A percentile compares a stretch with the other conserved stretches of the same genome.
These are phyloP conservation scores for Euphrasia confusa DNA, from an alignment of 257 asterid genomes.

Conservation along the genomic window DNA sequence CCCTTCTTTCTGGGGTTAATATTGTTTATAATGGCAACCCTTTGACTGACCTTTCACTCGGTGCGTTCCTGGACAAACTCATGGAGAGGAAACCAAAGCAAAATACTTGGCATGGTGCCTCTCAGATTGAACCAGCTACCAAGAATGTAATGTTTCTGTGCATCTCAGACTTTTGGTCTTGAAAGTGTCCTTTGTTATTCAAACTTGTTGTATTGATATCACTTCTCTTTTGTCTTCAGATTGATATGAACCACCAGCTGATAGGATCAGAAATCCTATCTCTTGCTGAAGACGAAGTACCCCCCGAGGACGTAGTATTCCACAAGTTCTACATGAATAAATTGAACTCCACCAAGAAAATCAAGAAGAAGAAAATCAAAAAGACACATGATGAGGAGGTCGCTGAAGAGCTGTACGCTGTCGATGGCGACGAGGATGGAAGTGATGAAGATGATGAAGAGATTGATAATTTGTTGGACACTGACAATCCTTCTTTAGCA, in stretches of 20 bases:
- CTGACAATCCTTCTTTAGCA: constrained; percentile 32
- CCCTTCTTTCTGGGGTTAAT: constrained; percentile 84
- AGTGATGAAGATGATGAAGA: constrained; percentile 67
- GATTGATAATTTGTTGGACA: constrained; percentile 52
- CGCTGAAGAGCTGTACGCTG: constrained; percentile 58
- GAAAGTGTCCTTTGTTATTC: no score
- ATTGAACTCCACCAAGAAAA: constrained; percentile 58
- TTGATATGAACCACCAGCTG: constrained; percentile 70
- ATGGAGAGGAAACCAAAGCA: constrained; percentile 95
- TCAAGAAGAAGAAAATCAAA: constrained; percentile 78
- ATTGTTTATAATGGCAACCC: constrained; percentile 88
- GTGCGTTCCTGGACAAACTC: constrained; percentile 86
- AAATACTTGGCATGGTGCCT: constrained; percentile 83
- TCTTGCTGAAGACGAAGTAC: constrained; percentile 66
- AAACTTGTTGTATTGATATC: no score
- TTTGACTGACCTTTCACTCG: constrained; percentile 67
- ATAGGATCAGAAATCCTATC: constrained; percentile 77
- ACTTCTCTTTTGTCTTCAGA: constrained; percentile 30
- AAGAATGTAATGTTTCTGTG: constrained; percentile 54
- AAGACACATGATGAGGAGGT: constrained; percentile 59
- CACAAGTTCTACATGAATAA: constrained; percentile 81
- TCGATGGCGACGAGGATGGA: constrained; percentile 48
- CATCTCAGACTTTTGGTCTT: no score
- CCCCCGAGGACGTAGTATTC: constrained; percentile 88
- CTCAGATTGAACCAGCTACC: constrained; percentile 75